A percentile compares a stretch with the other conserved stretches of the same genome.
Conservation (phyloP, 805 yeast species). For the Metschnikowia amazonensis region DNA sequence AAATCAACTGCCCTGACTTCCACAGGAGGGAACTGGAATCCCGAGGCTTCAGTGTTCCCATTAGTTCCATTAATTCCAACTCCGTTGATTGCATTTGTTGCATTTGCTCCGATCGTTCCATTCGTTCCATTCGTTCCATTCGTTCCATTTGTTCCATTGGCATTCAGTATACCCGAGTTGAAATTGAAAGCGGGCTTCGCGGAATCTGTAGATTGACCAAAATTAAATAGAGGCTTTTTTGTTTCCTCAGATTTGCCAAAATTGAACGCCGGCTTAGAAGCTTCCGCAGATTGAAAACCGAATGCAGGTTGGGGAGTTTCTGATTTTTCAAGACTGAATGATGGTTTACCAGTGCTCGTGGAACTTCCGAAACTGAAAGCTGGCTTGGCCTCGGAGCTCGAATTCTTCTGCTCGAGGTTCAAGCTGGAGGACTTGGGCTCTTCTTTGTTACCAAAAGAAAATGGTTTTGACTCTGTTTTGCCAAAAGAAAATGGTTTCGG, state of each 20-base stretch:
- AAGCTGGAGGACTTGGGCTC: conserved; percentile 1
- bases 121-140: neutral
- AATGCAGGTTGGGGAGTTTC: neutral
- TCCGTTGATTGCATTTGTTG: neutral
- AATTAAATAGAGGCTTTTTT: neutral
- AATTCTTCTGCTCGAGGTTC: neutral
- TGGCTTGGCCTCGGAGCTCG: neutral
- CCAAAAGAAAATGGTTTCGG: neutral
- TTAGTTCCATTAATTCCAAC: neutral
- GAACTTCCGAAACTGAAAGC: conserved; percentile 1
- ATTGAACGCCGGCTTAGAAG: conserved; percentile 3
- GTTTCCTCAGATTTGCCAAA: conserved; percentile 4
- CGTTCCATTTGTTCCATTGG: neutral
- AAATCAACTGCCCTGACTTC: conserved; percentile 18
- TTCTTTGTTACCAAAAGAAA: conserved; percentile 1
- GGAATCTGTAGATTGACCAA: neutral
- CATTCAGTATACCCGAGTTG: neutral
- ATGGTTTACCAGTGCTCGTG: neutral
- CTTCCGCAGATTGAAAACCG: conserved; percentile 3
- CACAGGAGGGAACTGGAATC: conserved; percentile 25
- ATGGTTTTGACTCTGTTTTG: neutral
- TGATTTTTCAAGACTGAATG: neutral
- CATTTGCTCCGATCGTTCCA: too few relatives aligned
- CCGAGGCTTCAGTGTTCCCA: neutral
- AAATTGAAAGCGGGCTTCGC: neutral